Evolutionary conservation across 2,329 filamentous ascomycete genomes (phyloP).

Genomic region (Xylaria sp.): DNA sequence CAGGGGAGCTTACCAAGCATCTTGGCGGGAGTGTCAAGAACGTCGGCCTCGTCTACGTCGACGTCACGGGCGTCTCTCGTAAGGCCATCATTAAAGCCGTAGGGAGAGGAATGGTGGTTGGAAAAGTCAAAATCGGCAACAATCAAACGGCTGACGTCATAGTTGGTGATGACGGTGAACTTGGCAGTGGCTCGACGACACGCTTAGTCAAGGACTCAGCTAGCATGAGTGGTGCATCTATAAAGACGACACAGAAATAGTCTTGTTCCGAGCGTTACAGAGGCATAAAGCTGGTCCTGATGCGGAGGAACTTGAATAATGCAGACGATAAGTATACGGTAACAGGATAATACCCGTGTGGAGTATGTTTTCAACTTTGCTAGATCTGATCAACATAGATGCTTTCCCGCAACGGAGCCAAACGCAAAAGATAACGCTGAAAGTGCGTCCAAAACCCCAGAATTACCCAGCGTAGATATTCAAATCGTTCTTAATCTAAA

Average conservation of each 20-base stretch:
- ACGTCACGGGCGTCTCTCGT: conserved; percentile 91
- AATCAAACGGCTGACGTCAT: conserved; percentile 66
- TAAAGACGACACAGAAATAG: conserved; percentile 39
- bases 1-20: conserved; percentile 78
- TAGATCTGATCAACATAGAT: neutral
- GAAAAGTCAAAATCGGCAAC: conserved; percentile 79
- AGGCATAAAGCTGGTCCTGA: neutral
- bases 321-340: neutral
- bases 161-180: conserved; percentile 70
- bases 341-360: neutral
- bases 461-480: too few species aligned
- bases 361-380: neutral
- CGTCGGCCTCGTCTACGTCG: conserved; percentile 96
- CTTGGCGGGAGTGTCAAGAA: conserved; percentile 93
- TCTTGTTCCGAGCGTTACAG: neutral
- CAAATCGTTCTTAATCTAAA: too few species aligned
- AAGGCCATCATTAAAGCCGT: conserved; percentile 93
- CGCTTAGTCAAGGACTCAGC: conserved; percentile 38
- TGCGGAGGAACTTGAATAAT: neutral
- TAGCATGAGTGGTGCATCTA: conserved; percentile 40
- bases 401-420: neutral
- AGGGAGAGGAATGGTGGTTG: conserved; percentile 95
- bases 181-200: conserved; percentile 39
- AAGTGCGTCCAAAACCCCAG: neutral
- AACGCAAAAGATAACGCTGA: neutral